Evolutionary conservation across 352 stramenopile genomes (phyloP), one percentile per base, ranked within the genome.

Genomic region (Phytophthora foliorum): DNA sequence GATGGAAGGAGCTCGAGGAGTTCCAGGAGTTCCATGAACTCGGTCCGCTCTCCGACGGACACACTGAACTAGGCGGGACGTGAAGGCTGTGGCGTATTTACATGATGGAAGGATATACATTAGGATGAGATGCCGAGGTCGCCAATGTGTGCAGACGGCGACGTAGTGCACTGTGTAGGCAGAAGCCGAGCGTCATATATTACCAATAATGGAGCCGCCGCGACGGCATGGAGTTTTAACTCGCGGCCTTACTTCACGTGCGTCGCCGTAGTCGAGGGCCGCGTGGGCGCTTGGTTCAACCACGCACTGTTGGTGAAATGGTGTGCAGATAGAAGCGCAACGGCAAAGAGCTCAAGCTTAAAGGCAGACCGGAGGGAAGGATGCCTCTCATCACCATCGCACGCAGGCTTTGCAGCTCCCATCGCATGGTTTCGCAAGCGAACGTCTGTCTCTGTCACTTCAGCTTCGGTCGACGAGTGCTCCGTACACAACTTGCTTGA

Each of bases 1-100:
- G 63, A 73, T 7, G 57, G 56, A 42, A 58, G 63, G 45, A 76
- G 38, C 21, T 65, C 57, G 10, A 58, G 63, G 17, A 72, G 29
- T 41, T 66, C 67, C 7, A 57, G 48, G 29, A 74, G 52, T 31
- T 74, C 61, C 14, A 74, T 46, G 53, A 75, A 63, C 51, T 72
- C 55, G 25, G 36, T 63, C 50, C 55, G 61, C 29, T 75, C 62
- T 16, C 55, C 62, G 14, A 62, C 61, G 24, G 19, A 3, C 39
- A 60, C 51, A n/a, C 44, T 54, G 24, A 45, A 71, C 22, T 71
- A 67, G 17, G 32, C n/a, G 29, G 22, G 9, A 27, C 7, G 2
- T 27, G 39, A 42, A 46, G 25, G 24, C 21, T 50, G 27, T 63
- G 51, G 7, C 22, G 27, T 67, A 61, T 63, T 59, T 68, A 63